phyloP scores from a whole-genome alignment of 305 asterid species.

The Fraxinus dipetala region DNA sequence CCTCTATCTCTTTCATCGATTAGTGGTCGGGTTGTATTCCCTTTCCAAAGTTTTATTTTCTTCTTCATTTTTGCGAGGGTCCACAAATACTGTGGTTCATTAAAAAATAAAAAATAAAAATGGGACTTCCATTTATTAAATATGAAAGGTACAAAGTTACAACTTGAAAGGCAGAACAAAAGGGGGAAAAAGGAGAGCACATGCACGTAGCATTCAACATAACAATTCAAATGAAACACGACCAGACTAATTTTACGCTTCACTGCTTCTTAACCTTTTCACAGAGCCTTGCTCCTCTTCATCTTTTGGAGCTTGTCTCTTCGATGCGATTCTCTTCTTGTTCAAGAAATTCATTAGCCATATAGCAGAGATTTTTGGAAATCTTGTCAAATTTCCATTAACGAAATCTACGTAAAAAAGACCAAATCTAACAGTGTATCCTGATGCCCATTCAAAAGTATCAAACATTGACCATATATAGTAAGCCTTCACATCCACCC shows the following conservation, averaged over 20 bases:
- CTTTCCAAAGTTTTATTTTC: no score
- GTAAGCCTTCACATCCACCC: conserved; percentile 35
- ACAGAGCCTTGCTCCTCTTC: neutral
- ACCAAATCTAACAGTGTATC: conserved; percentile 39
- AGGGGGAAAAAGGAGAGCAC: no score
- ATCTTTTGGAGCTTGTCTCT: neutral
- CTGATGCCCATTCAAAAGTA: conserved; percentile 37
- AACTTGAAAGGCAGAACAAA: no score
- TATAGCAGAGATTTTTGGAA: conserved; percentile 23
- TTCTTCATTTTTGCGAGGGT: no score
- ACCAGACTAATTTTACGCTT: neutral
- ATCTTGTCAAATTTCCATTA: conserved; percentile 29
- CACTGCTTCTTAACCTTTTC: neutral
- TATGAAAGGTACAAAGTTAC: no score
- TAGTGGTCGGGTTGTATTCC: no score
- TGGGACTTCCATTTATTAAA: no score
- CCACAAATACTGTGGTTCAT: no score
- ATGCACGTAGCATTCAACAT: no score
- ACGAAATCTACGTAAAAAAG: conserved; percentile 30
- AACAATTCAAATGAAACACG: neutral
- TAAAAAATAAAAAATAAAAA: no score
- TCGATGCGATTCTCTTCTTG: neutral
- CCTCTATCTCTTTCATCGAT: no score
- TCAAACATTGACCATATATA: conserved; percentile 44
- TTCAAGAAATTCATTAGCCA: conserved; percentile 17